Percentiles rank a stretch among this genome's conserved stretches.
Conservation (phyloP, 768 basidiomycete species). For the Tylopilus cervinicoccineus region DNA sequence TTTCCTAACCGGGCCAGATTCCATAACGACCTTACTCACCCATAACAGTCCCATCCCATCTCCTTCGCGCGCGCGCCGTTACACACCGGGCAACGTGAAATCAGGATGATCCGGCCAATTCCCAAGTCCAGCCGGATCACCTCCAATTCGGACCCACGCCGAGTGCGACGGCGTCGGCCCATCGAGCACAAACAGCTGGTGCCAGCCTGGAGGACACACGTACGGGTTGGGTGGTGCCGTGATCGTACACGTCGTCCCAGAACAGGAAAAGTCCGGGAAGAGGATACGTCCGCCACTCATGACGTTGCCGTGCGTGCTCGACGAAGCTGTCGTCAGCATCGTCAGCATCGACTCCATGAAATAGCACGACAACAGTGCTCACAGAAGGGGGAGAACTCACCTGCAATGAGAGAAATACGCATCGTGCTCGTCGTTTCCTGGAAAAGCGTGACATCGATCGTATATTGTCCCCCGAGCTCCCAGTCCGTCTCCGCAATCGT, state of each 20-base stretch:
- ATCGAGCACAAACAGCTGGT: constrained; percentile 70
- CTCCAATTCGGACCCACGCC: constrained; percentile 75
- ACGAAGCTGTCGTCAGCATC: constrained; percentile 44
- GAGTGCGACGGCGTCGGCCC: constrained; percentile 77
- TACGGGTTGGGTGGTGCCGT: constrained; percentile 61
- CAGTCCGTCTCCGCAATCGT: constrained; percentile 59
- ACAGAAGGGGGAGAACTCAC: constrained; percentile 41
- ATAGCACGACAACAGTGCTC: no score
- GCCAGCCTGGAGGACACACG: constrained; percentile 73
- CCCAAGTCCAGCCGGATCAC: constrained; percentile 64
- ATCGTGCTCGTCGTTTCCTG: constrained; percentile 44
- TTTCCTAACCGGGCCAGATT: no score
- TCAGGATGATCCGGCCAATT: constrained; percentile 71
- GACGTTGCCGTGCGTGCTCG: constrained; percentile 72
- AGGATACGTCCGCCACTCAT: constrained; percentile 67
- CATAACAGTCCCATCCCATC: no score
- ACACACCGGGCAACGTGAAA: constrained; percentile 62
- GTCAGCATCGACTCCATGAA: constrained; percentile 9
- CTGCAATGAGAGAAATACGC: constrained; percentile 61
- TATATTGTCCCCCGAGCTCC: constrained; percentile 49
- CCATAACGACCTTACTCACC: no score
- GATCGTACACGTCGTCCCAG: constrained; percentile 73
- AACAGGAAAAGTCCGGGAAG: constrained; percentile 68
- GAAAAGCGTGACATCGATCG: constrained; percentile 44
- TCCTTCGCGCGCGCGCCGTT: no score